These are phyloP conservation scores for Coemansia sp. DNA, from an alignment of 192 early-diverging fungal species.

Conservation along the genomic window DNA sequence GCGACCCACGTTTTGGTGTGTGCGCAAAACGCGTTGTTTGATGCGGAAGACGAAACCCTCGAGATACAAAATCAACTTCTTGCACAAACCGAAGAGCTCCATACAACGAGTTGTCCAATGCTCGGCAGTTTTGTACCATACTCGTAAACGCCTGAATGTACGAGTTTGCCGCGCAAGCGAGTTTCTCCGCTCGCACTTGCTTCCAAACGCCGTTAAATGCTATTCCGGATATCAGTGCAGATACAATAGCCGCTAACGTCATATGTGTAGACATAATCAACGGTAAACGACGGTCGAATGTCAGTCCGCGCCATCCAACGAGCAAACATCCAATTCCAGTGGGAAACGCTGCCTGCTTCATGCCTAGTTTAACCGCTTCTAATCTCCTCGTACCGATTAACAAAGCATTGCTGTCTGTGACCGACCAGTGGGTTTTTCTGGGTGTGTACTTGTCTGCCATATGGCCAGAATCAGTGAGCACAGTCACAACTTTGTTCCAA, in stretches of 20 bases:
- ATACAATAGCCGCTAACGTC: background rate
- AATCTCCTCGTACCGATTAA: background rate
- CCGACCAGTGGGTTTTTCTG: background rate
- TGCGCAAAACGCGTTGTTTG: background rate
- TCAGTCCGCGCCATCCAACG: background rate
- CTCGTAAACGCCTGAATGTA: background rate
- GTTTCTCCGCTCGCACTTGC: background rate
- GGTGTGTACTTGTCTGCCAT: conserved; percentile 37
- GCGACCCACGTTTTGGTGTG: conserved; percentile 14
- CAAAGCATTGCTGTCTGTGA: background rate
- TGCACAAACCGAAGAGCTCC: conserved; percentile 25
- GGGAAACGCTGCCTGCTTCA: background rate
- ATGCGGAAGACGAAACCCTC: conserved; percentile 23
- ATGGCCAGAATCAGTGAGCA: conserved; percentile 26
- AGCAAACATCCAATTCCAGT: background rate
- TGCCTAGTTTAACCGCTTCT: background rate
- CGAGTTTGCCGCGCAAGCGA: background rate
- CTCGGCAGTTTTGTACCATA: conserved; percentile 9
- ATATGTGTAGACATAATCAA: background rate
- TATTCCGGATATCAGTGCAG: background rate
- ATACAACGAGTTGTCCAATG: conserved; percentile 24
- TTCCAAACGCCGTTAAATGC: background rate
- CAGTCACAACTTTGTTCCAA: background rate
- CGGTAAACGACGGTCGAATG: background rate
- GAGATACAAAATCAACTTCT: conserved; percentile 28